Percentiles rank a stretch among this genome's conserved stretches.
These are phyloP conservation scores for Cyberlindnera suaveolens DNA, from an alignment of 805 yeast species.

Conservation along the genomic window DNA sequence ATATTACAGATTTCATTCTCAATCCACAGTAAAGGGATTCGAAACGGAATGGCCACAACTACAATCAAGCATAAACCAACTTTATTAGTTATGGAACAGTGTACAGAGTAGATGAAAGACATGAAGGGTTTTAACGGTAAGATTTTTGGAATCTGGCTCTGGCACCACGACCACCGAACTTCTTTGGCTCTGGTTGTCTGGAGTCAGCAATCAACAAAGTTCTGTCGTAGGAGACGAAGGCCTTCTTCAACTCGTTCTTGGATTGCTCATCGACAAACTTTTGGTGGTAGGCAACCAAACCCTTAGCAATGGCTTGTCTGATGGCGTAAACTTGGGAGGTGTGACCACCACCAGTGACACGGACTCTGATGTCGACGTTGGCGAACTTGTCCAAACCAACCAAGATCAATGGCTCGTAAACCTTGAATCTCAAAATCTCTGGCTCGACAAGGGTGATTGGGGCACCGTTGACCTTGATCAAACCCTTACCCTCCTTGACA, in stretches of 20 bases:
- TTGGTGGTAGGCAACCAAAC: conserved; percentile 99
- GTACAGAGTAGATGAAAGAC: conserved; percentile 21
- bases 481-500: conserved; percentile 99
- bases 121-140: conserved; percentile 72
- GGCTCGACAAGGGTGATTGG: conserved; percentile 99
- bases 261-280: conserved; percentile 99
- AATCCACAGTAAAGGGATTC: neutral
- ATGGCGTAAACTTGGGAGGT: conserved; percentile 99
- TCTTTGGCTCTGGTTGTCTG: conserved; percentile 99
- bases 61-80: conserved; percentile 7
- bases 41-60: neutral
- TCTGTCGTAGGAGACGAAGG: conserved; percentile 97
- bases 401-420: conserved; percentile 97
- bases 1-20: too few species aligned
- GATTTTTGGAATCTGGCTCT: conserved; percentile 99
- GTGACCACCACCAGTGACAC: conserved; percentile 99
- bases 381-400: conserved; percentile 99
- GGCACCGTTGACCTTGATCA: conserved; percentile 97
- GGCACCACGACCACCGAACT: conserved; percentile 99
- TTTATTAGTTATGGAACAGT: conserved; percentile 16
- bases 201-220: conserved; percentile 98
- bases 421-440: conserved; percentile 98
- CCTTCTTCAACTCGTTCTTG: conserved; percentile 98
- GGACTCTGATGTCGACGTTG: conserved; percentile 96
- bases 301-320: conserved; percentile 99